Evolutionary conservation across 1,139 yeast genomes (phyloP).

Genomic region (Pichia sp.): DNA sequence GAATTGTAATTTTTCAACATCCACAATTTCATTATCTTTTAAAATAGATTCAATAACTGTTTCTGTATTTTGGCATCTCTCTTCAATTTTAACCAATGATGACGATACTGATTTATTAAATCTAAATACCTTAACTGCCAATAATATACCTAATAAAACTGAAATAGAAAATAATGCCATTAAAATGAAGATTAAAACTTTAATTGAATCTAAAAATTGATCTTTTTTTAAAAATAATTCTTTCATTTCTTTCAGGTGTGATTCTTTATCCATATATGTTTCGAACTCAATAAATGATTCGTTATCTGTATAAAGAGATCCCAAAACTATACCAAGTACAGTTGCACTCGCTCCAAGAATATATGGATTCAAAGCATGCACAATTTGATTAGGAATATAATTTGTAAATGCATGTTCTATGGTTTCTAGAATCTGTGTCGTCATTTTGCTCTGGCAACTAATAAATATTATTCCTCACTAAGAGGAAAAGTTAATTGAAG

Average conservation of each 20-base stretch:
- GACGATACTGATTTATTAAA: neutral
- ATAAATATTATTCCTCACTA: too few relatives aligned
- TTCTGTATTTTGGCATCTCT: slow-evolving; percentile 3
- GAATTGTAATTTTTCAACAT: slow-evolving; percentile 5
- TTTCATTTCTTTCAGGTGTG: slow-evolving; percentile 9
- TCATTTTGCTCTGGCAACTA: too few relatives aligned
- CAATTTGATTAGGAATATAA: too few relatives aligned
- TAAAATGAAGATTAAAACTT: neutral
- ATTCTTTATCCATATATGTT: slow-evolving; percentile 8
- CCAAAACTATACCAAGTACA: slow-evolving; percentile 3
- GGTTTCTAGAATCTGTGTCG: neutral
- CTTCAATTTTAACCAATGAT: neutral
- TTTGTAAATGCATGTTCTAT: neutral
- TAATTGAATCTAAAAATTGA: neutral
- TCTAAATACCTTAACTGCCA: neutral
- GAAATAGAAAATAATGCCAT: neutral
- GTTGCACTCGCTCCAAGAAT: slow-evolving; percentile 9
- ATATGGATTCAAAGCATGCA: slow-evolving; percentile 2
- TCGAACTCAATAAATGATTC: slow-evolving; percentile 10
- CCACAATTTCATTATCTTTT: slow-evolving; percentile 7
- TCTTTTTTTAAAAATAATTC: slow-evolving; percentile 7
- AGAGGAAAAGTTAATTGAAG: too few relatives aligned
- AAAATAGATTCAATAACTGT: slow-evolving; percentile 12
- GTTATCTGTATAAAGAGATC: slow-evolving; percentile 1
- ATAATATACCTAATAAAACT: neutral